These are phyloP conservation scores for Xylaria sp. DNA, from an alignment of 2,329 filamentous ascomycete genomes.

Conservation along the genomic window DNA sequence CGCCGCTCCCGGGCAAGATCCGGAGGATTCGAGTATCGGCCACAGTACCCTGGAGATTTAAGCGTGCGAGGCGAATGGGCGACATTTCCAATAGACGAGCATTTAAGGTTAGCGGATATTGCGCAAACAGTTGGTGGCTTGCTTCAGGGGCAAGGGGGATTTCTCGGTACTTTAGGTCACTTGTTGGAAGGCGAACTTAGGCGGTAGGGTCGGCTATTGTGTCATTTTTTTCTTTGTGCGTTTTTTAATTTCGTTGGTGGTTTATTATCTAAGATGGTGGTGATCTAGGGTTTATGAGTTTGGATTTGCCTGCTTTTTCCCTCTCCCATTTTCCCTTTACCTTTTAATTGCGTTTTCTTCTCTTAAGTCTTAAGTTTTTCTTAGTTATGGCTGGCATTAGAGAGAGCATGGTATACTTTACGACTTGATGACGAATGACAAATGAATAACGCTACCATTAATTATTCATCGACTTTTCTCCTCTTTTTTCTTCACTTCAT, in stretches of 20 bases:
- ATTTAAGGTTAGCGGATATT: constrained; percentile 14
- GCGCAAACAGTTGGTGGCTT: constrained; percentile 31
- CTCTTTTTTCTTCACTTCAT: background rate
- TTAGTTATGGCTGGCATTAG: constrained; percentile 17
- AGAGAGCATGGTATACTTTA: constrained; percentile 17
- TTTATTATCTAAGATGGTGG: background rate
- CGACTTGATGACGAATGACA: constrained; percentile 19
- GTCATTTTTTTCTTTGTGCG: background rate
- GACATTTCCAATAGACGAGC: constrained; percentile 13
- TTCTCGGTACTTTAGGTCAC: constrained; percentile 35
- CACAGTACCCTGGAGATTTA: constrained; percentile 31
- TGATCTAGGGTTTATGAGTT: background rate
- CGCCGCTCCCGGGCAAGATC: constrained; percentile 25
- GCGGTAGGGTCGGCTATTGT: constrained; percentile 2
- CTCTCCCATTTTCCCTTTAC: background rate
- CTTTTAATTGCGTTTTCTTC: background rate
- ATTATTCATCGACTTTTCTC: background rate
- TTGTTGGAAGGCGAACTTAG: constrained; percentile 24
- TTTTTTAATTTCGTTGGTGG: background rate
- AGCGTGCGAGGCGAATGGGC: constrained; percentile 33
- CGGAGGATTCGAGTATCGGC: constrained; percentile 36
- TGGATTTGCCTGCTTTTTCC: background rate
- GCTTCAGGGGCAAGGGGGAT: constrained; percentile 30
- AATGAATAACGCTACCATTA: constrained; percentile 4
- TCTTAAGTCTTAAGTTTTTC: background rate